Base-by-base conservation (phyloP, 2,329 filamentous ascomycete species). In the Penicillium aurantiogriseum region DNA sequence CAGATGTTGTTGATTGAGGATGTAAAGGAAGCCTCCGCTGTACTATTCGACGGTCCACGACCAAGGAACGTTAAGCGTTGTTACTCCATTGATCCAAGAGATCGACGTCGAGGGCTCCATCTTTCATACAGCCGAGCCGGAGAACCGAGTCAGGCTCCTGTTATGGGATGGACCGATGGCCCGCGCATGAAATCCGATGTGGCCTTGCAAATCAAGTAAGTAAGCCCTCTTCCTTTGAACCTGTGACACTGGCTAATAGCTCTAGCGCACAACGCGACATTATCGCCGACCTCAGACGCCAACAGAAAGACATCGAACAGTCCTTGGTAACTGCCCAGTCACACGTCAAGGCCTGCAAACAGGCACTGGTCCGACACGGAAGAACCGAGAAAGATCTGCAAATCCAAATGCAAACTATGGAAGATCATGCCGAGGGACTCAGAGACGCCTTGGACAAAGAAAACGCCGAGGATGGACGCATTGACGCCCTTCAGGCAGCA, bases 161-260 rank as follows among this genome's bases (percentile, higher is more conserved):
- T 88, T 5, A 72, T 79, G 8, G 80, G 82, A 17, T 85, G 78
- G 63, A 73, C 69, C 0, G 79, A 83, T 39, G 76, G 75, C 10
- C 80, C 88, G 25, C 85, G 92, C n/a, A 95, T 96, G 86, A 88
- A 88, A 68, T 88, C 89, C 0, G 90, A 96, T 69, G 80, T 85
- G 27, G 88, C 85, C 56, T 83, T 83, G 19, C 88, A 91, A 67
- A 82, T 92, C 40, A 78, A 73, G 77, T 83, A 68, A 49, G 68
- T 64, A 48, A 61, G 29, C 1, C n/a, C 21, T 25, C 15, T 50
- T 43, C 38, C 48, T 56, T 17, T 9, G 21, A 29, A 29, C 7
- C 4, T 5, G 6, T 36, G 23, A 51, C 47, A 21, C 17, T 44
- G n/a, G 15, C 38, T 51, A 6, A 46, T 19, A 48, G 29, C 23